Percentiles rank a stretch among this genome's conserved stretches.
These are phyloP conservation scores for Scutellaria barbata DNA, from an alignment of 257 asterid genomes.

Conservation along the genomic window DNA sequence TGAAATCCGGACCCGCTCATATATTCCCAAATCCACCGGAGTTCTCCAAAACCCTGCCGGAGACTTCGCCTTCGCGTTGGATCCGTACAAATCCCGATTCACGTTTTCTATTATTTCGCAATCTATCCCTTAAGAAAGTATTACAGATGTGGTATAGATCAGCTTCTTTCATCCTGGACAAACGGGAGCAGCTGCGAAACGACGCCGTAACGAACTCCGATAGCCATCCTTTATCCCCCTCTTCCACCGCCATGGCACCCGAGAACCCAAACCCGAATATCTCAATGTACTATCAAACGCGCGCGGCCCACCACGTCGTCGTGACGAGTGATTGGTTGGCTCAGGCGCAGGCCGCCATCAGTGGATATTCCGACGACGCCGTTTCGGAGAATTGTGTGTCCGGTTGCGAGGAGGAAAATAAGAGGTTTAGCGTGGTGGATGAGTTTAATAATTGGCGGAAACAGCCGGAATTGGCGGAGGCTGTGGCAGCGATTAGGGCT, in stretches of 20 bases:
- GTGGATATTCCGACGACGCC: conserved; percentile 44
- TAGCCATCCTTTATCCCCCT: conserved; percentile 42
- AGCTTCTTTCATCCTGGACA: conserved; percentile 48
- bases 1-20: background rate
- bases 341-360: conserved; percentile 93
- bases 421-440: conserved; percentile 67
- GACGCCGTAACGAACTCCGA: conserved; percentile 35
- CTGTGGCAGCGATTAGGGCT: conserved; percentile 98
- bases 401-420: conserved; percentile 45
- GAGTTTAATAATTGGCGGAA: conserved; percentile 90
- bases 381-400: conserved; percentile 42
- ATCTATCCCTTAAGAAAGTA: background rate
- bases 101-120: background rate
- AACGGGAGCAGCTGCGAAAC: conserved; percentile 39
- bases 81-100: conserved; percentile 25
- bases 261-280: conserved; percentile 57
- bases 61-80: conserved; percentile 17
- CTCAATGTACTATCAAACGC: conserved; percentile 82
- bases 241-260: conserved; percentile 55
- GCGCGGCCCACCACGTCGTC: conserved; percentile 93
- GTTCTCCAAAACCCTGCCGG: conserved; percentile 29
- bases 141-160: conserved; percentile 45
- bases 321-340: conserved; percentile 95
- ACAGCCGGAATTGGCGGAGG: conserved; percentile 96
- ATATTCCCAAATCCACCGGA: conserved; percentile 3